These are phyloP conservation scores for Fusarium mundagurra DNA, from an alignment of 2,329 filamentous ascomycete genomes.

Conservation along the genomic window DNA sequence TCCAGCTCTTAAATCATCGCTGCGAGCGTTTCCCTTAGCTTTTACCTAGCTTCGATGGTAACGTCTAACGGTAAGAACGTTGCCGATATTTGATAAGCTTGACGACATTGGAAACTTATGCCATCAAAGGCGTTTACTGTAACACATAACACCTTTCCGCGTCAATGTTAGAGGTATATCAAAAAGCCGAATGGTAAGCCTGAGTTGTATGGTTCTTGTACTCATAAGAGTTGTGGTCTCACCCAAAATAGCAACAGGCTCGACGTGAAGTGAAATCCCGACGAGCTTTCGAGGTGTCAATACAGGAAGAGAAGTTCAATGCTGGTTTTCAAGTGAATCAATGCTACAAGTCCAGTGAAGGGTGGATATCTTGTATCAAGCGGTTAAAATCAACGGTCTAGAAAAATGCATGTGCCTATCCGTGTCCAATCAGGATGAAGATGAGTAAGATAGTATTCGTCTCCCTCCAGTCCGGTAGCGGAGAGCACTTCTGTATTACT, in stretches of 20 bases:
- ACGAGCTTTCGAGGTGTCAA: background rate
- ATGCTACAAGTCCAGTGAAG: background rate
- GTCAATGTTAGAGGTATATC: background rate
- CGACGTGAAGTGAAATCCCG: background rate
- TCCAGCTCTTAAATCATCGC: fast-evolving
- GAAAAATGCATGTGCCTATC: background rate
- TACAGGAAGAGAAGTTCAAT: background rate
- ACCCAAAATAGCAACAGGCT: background rate
- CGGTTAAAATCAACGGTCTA: background rate
- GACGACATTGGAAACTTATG: fast-evolving
- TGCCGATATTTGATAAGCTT: background rate
- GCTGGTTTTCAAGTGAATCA: background rate
- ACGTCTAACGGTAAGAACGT: fast-evolving
- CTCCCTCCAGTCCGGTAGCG: background rate
- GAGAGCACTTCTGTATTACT: fast-evolving
- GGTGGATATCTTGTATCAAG: background rate
- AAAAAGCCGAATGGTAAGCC: background rate
- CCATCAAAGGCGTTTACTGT: too few relatives aligned
- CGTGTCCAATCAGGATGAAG: background rate
- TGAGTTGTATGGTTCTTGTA: background rate
- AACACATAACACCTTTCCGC: background rate
- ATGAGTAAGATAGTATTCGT: background rate
- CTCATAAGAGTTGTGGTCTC: background rate
- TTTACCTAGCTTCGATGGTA: background rate
- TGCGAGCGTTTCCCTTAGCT: background rate